These are phyloP conservation scores for Entelexis paramagnoliae DNA, from an alignment of 1,139 yeast genomes.

Conservation along the genomic window DNA sequence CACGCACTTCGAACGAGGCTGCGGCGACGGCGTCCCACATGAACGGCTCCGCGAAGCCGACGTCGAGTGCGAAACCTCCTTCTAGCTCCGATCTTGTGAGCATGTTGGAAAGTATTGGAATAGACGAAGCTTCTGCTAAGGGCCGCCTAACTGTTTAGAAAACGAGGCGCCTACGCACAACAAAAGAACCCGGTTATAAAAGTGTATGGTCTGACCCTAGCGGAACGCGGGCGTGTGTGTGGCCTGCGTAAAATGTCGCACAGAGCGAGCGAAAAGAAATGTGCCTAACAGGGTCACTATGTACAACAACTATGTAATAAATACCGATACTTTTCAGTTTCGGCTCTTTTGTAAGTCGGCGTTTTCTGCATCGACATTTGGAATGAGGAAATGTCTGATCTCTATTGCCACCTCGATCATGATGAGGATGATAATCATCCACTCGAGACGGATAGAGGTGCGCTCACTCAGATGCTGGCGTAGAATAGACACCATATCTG, in stretches of 20 bases:
- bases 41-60: background rate
- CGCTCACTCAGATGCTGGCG: slow-evolving; percentile 66
- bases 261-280: background rate
- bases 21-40: background rate
- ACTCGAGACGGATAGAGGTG: slow-evolving; percentile 66
- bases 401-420: slow-evolving; percentile 80
- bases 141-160: background rate
- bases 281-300: background rate
- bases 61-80: background rate
- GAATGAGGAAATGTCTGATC: slow-evolving; percentile 28
- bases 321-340: background rate
- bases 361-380: background rate
- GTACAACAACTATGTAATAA: background rate
- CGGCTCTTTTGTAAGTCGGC: background rate
- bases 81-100: background rate
- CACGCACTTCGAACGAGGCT: background rate
- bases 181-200: too few relatives aligned
- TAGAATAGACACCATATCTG: slow-evolving; percentile 75
- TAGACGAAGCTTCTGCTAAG: background rate
- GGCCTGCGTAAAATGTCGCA: background rate
- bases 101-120: background rate
- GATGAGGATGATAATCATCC: slow-evolving; percentile 76
- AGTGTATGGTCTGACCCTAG: too few relatives aligned
- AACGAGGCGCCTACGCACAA: too few relatives aligned
- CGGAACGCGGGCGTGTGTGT: too few relatives aligned